Base-by-base conservation (phyloP, 1,284 basidiomycete species). In the Cutaneotrichosporon cavernicola region DNA sequence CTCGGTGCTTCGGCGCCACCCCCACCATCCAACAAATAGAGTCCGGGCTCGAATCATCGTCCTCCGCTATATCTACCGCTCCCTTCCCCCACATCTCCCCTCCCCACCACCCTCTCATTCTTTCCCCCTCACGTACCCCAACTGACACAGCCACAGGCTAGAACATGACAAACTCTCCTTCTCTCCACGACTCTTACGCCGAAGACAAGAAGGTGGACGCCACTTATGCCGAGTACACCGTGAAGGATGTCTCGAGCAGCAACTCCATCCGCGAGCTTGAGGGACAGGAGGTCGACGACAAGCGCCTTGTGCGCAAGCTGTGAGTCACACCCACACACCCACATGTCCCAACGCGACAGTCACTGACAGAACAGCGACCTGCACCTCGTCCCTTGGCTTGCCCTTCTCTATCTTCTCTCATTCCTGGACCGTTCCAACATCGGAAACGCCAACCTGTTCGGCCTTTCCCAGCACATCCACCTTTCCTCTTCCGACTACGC, bases 371-470 rank as follows among this genome's bases (percentile, higher is more conserved):
- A 18, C 63, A 69, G 68, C 55, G 73, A 75, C 62, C 62, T 60
- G n/a, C 66, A 66, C 56, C 58, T 75, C 38, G 70, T 76, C 7
- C 72, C 73, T 11, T 72, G 71, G 69, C 69, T 76, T 2, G 61
- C 72, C 2, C 84, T 91, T 65, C 78, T 91, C 65, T 91, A 90
- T 77, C 82, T 89, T 14, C 77, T 89, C 52, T 88, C 87, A 68
- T 90, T 66, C 65, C 77, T 89, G 69, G 90, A 92, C 79, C 85
- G 90, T 63, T 88, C 89, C 49, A 90, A 88, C 70, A 89, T 92
- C 69, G 90, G 90, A 74, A 67, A 70, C 50, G 67, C 67, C 49
- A 69, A 69, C 62, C 49, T 76, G 14, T 65, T 74, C 26, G 76
- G 76, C 31, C 70, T 79, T n/a, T 66, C 68, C 6, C 47, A 53